Conservation (phyloP, 345 rosid genomes). For the Excoecaria cochinchinensis region DNA sequence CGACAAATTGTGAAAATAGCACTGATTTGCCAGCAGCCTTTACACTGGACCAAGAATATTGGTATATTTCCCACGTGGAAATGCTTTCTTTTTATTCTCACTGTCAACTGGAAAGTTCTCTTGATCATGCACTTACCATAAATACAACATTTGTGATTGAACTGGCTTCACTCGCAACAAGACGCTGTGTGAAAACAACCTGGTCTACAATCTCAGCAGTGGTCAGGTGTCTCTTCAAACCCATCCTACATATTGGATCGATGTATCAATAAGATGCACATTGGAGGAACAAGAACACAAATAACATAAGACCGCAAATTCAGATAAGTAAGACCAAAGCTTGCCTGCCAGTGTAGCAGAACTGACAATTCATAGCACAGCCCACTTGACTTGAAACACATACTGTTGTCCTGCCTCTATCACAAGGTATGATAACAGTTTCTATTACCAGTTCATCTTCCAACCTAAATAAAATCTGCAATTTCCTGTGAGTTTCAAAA, state of each 20-base stretch:
- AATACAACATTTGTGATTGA: constrained; percentile 82
- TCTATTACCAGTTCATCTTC: constrained; percentile 78
- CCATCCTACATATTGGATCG: constrained; percentile 58
- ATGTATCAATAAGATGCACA: constrained; percentile 9
- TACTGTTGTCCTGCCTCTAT: constrained; percentile 80
- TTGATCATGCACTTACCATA: constrained; percentile 56
- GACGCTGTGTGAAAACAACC: constrained; percentile 69
- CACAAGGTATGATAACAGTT: constrained; percentile 86
- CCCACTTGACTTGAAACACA: constrained; percentile 96
- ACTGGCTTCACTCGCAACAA: constrained; percentile 62
- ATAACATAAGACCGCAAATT: neutral
- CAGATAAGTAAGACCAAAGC: constrained; percentile 9
- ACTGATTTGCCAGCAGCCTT: neutral
- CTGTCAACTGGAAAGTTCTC: neutral
- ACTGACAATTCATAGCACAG: constrained; percentile 96
- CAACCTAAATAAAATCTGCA: constrained; percentile 86
- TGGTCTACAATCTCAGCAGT: constrained; percentile 90
- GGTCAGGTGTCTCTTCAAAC: constrained; percentile 78
- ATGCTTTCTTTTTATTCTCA: neutral
- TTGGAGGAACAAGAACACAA: neutral
- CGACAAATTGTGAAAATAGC: neutral
- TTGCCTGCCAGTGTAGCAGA: constrained; percentile 90
- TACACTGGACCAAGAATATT: neutral
- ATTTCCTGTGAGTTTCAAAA: constrained; percentile 63
- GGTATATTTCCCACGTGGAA: neutral